Evolutionary conservation across 208 protist species (phyloP).

Genomic region (Trypanosoma avium): DNA sequence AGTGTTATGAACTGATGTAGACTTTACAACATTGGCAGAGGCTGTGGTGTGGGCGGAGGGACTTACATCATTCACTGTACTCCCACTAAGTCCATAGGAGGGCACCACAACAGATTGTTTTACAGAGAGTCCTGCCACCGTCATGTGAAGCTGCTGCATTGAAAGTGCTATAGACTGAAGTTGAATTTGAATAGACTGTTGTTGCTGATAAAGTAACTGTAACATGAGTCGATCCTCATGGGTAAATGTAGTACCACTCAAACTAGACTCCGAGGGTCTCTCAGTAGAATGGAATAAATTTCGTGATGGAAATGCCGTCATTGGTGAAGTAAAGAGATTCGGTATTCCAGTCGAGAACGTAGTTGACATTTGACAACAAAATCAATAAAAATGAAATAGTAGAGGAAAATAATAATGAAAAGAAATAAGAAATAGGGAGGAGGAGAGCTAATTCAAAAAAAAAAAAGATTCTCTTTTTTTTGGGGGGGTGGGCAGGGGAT

Average conservation of each 20-base stretch:
- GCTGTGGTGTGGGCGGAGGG: background rate
- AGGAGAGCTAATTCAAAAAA: background rate
- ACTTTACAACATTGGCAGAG: background rate
- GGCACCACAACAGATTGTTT: background rate
- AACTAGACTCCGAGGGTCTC: background rate
- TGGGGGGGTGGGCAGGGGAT: too few relatives aligned
- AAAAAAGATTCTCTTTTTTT: too few relatives aligned
- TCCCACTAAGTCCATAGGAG: background rate
- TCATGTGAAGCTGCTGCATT: slow-evolving; percentile 64
- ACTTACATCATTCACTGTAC: slow-evolving; percentile 1
- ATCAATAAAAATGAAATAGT: background rate
- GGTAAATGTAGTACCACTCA: slow-evolving; percentile 36
- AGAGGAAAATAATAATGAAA: slow-evolving; percentile 5
- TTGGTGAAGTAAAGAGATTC: slow-evolving; percentile 28
- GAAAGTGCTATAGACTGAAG: slow-evolving; percentile 68
- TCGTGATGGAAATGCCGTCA: slow-evolving; percentile 18
- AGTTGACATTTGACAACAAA: slow-evolving; percentile 17
- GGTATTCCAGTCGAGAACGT: slow-evolving; percentile 17
- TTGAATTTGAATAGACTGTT: slow-evolving; percentile 81
- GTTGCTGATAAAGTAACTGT: slow-evolving; percentile 77
- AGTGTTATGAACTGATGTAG: background rate
- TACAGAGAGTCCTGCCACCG: slow-evolving; percentile 11
- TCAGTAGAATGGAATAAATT: slow-evolving; percentile 25
- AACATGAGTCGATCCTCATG: slow-evolving; percentile 77
- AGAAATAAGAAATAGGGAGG: slow-evolving; percentile 20